These are phyloP conservation scores for Sporisorium graminicola DNA, from an alignment of 1,284 basidiomycete genomes.

Conservation along the genomic window DNA sequence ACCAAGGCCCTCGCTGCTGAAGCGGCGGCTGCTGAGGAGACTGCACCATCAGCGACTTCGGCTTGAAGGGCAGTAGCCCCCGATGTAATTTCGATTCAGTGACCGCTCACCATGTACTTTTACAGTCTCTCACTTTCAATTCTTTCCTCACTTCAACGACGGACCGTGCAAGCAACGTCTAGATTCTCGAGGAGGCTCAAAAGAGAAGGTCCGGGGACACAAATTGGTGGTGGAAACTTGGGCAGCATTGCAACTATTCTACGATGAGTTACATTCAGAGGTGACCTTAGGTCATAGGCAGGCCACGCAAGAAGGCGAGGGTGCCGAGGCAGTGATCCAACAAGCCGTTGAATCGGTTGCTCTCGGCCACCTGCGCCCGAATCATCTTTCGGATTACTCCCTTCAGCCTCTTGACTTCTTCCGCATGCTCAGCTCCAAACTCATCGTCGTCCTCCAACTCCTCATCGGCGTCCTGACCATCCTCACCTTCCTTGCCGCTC, in stretches of 20 bases:
- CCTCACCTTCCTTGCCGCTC: conserved; percentile 82
- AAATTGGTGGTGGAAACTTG: too few species aligned
- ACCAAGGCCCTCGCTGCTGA: conserved; percentile 23
- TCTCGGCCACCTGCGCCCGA: conserved; percentile 51
- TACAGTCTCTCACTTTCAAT: conserved; percentile 2
- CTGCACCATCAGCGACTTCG: background rate
- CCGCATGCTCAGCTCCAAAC: conserved; percentile 10
- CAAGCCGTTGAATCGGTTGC: conserved; percentile 53
- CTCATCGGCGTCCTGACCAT: conserved; percentile 72
- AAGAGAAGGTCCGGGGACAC: too few species aligned
- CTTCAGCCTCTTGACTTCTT: conserved; percentile 44
- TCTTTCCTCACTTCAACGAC: background rate
- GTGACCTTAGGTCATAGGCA: conserved; percentile 54
- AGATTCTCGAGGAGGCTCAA: too few species aligned
- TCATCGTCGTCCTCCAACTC: conserved; percentile 24
- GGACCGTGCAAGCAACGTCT: background rate
- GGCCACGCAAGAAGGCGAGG: conserved; percentile 61
- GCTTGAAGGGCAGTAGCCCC: conserved; percentile 5
- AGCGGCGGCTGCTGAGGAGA: background rate
- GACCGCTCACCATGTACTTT: conserved; percentile 8
- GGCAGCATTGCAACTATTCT: background rate
- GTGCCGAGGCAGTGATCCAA: conserved; percentile 66
- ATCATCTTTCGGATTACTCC: conserved; percentile 51
- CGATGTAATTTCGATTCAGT: background rate
- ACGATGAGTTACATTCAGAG: background rate